Percentiles rank a stretch among this genome's conserved stretches.
phyloP scores from a whole-genome alignment of 208 protist species.

The Blechomonas ayalai region DNA sequence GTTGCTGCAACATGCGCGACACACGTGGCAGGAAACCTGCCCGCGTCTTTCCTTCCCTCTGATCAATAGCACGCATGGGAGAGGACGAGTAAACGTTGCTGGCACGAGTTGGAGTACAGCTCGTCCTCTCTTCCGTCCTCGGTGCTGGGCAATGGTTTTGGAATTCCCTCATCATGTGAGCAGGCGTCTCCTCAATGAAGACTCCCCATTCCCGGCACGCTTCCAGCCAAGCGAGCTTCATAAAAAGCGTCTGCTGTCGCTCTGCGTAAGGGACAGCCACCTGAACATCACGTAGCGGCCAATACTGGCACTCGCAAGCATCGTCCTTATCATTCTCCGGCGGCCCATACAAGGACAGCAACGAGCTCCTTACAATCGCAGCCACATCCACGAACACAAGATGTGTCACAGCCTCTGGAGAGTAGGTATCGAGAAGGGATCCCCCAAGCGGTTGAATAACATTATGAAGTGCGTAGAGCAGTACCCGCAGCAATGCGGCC shows the following conservation, averaged over 20 bases:
- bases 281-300: slow-evolving; percentile 8
- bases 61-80: too few relatives aligned
- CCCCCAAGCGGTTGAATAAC: slow-evolving; percentile 52
- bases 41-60: too few relatives aligned
- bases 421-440: slow-evolving; percentile 23
- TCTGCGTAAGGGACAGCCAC: not conserved
- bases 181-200: slow-evolving; percentile 63
- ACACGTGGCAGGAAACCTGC: too few relatives aligned
- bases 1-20: too few relatives aligned
- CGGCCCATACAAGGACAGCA: slow-evolving; percentile 9
- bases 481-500: slow-evolving; percentile 28
- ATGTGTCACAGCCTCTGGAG: slow-evolving; percentile 50
- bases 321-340: not conserved
- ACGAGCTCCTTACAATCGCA: slow-evolving; percentile 19
- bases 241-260: slow-evolving; percentile 23
- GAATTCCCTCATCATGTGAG: too few relatives aligned
- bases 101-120: too few relatives aligned
- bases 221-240: slow-evolving; percentile 38
- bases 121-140: too few relatives aligned
- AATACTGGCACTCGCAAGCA: too few relatives aligned
- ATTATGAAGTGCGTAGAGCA: slow-evolving; percentile 34
- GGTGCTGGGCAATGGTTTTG: too few relatives aligned
- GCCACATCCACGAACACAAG: slow-evolving; percentile 58
- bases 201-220: slow-evolving; percentile 46
- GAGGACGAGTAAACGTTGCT: too few relatives aligned